A percentile compares a stretch with the other conserved stretches of the same genome.
Conservation (phyloP, 1,139 yeast species). For the Zygotorulaspora mrakii region DNA sequence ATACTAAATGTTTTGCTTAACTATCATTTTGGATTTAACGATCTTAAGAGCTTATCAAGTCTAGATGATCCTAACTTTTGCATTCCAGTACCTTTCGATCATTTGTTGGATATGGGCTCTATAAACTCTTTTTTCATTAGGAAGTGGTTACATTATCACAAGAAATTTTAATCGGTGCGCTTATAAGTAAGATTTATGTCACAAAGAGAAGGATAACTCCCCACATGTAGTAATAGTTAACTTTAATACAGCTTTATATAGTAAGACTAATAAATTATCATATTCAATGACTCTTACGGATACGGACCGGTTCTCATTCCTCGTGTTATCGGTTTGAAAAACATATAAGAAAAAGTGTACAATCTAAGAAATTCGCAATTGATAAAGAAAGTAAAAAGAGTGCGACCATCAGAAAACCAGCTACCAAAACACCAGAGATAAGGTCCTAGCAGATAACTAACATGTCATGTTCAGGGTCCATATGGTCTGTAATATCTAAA, state of each 20-base stretch:
- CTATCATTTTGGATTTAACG: conserved; percentile 50
- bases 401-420: no score
- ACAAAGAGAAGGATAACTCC: not conserved
- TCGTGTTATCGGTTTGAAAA: no score
- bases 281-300: no score
- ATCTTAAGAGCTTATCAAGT: conserved; percentile 35
- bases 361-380: no score
- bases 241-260: no score
- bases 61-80: conserved; percentile 25
- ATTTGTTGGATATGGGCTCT: conserved; percentile 22
- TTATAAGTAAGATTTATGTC: no score
- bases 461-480: conserved; percentile 21
- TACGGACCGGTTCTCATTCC: no score
- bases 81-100: conserved; percentile 29
- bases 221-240: not conserved
- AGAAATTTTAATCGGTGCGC: conserved; percentile 25
- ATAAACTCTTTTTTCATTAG: conserved; percentile 29
- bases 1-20: conserved; percentile 41
- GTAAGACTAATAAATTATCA: no score
- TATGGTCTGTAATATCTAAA: conserved; percentile 34
- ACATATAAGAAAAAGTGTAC: no score
- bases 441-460: no score
- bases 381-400: no score
- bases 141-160: conserved; percentile 36
- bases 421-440: no score